phyloP scores from a whole-genome alignment of 176 grass and related monocot species.

The Pontederia crassipes region DNA sequence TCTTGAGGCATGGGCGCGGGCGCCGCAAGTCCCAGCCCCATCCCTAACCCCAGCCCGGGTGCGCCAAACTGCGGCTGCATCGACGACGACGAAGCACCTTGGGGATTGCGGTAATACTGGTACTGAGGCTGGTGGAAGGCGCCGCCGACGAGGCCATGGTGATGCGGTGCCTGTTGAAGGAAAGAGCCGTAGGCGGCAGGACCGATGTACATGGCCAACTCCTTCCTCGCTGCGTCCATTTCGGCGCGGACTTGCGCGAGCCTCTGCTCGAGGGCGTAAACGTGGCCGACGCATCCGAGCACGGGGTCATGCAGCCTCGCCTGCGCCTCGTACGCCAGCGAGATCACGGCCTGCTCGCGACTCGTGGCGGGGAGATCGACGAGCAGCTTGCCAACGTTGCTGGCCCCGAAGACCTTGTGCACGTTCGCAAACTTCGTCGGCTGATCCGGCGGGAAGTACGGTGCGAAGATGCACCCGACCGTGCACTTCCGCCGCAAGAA shows the following conservation, averaged over 20 bases:
- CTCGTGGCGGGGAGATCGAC: slow-evolving; percentile 40
- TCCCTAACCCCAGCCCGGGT: slow-evolving; percentile 17
- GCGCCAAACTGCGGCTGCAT: slow-evolving; percentile 3
- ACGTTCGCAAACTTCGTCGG: slow-evolving; percentile 67
- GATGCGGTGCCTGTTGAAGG: slow-evolving; percentile 8
- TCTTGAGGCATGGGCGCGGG: not conserved
- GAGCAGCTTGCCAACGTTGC: slow-evolving; percentile 89
- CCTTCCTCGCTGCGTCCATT: slow-evolving; percentile 53
- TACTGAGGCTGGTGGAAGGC: not conserved
- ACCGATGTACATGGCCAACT: slow-evolving; percentile 51
- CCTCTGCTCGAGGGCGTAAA: slow-evolving; percentile 58
- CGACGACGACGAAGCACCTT: not conserved
- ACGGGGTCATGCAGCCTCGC: slow-evolving; percentile 63
- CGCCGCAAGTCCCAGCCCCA: slow-evolving; percentile 20
- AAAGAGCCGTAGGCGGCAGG: slow-evolving; percentile 32
- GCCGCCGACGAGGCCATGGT: not conserved
- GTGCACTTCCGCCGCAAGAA: slow-evolving; percentile 78
- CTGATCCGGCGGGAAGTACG: slow-evolving; percentile 93
- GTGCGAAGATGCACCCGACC: slow-evolving; percentile 59
- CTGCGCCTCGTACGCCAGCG: slow-evolving; percentile 75
- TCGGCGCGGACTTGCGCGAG: slow-evolving; percentile 47
- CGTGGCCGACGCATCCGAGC: slow-evolving; percentile 78
- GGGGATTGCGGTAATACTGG: not conserved
- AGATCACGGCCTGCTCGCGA: slow-evolving; percentile 84
- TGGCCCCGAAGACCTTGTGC: slow-evolving; percentile 85